phyloP scores from a whole-genome alignment of 768 basidiomycete species.

The Dioszegia crocea region DNA sequence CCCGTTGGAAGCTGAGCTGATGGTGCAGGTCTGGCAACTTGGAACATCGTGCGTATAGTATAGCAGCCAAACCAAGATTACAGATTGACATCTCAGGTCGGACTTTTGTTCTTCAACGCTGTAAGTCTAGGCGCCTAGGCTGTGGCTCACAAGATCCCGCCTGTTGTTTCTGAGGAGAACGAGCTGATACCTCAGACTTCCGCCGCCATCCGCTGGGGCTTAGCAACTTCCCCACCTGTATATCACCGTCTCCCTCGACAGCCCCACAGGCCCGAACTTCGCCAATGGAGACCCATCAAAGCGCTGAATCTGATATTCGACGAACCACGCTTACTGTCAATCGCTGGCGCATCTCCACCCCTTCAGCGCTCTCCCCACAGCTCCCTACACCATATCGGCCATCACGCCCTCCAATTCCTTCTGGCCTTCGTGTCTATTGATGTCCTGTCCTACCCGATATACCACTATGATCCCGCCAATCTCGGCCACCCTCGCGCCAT shows the following conservation, averaged over 20 bases:
- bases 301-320: conserved; percentile 7
- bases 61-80: neutral
- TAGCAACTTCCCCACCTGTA: neutral
- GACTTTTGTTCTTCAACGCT: neutral
- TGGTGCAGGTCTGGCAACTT: neutral
- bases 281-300: conserved; percentile 3
- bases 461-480: conserved; percentile 2
- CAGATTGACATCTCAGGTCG: neutral
- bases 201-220: conserved; percentile 11
- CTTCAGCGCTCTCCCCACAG: neutral
- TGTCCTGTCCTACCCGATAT: neutral
- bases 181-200: neutral
- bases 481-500: neutral
- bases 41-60: neutral
- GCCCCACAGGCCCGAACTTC: neutral
- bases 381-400: neutral
- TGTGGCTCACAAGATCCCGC: neutral
- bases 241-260: conserved; percentile 5
- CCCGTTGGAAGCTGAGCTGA: no score
- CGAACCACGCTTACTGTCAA: neutral
- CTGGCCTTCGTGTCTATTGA: neutral
- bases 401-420: neutral
- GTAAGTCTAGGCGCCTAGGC: neutral
- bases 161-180: neutral
- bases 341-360: conserved; percentile 5